Percentiles rank a stretch among this genome's conserved stretches.
Evolutionary conservation across 2,329 filamentous ascomycete genomes (phyloP).

Genomic region (Talaromyces pinophilus): DNA sequence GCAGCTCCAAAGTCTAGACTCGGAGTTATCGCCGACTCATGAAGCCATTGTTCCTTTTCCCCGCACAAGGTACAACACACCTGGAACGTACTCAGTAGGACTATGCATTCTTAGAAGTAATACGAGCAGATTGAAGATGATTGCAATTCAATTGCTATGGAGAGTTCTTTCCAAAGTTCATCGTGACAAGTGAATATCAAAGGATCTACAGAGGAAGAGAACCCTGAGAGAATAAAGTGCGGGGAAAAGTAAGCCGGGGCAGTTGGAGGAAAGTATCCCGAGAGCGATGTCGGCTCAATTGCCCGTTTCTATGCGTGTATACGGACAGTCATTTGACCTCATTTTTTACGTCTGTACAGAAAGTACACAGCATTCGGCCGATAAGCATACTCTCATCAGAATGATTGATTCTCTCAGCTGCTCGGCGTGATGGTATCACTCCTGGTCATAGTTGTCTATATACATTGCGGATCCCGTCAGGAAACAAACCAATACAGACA

Average conservation of each 20-base stretch:
- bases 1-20: neutral
- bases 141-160: too few relatives aligned
- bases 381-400: neutral
- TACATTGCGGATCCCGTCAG: neutral
- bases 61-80: neutral
- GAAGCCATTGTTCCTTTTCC: neutral
- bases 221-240: neutral
- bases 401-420: neutral
- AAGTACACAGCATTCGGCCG: neutral
- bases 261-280: slow-evolving; percentile 1
- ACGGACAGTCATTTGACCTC: neutral
- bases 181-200: neutral
- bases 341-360: neutral
- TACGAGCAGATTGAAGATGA: neutral
- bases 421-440: neutral
- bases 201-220: neutral
- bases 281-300: slow-evolving; percentile 4
- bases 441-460: neutral
- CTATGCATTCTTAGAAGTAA: neutral
- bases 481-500: neutral
- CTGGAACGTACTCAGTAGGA: too few relatives aligned
- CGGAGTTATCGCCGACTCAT: neutral
- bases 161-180: neutral
- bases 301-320: neutral
- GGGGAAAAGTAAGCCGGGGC: neutral